phyloP scores from a whole-genome alignment of 352 stramenopile species.

The Phytophthora pseudosyringae region DNA sequence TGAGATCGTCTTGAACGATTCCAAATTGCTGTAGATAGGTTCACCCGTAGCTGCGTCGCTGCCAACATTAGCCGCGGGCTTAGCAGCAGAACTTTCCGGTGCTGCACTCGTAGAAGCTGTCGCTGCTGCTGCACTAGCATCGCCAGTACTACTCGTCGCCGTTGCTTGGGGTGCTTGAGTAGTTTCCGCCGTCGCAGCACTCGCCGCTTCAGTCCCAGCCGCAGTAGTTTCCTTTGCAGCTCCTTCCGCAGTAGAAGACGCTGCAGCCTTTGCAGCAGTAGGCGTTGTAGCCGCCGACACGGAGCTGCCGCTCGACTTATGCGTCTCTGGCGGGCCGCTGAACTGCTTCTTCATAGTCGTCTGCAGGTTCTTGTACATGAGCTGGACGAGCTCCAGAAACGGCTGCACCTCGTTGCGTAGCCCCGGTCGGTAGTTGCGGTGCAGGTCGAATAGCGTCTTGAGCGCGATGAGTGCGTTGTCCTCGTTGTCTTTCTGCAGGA shows the following conservation, averaged over 20 bases:
- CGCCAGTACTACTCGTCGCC: slow-evolving; percentile 2
- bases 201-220: slow-evolving; percentile 11
- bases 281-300: slow-evolving; percentile 27
- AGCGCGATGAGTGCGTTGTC: slow-evolving; percentile 96
- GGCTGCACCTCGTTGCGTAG: slow-evolving; percentile 92
- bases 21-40: slow-evolving; percentile 80
- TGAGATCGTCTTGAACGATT: slow-evolving; percentile 96
- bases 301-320: slow-evolving; percentile 29
- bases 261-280: slow-evolving; percentile 29
- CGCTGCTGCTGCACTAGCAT: slow-evolving; percentile 9
- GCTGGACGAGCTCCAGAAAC: slow-evolving; percentile 88
- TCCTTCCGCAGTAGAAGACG: slow-evolving; percentile 11
- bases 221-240: slow-evolving; percentile 10
- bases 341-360: slow-evolving; percentile 89
- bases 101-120: slow-evolving; percentile 8
- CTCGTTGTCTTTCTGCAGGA: slow-evolving; percentile 96
- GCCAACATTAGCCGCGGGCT: slow-evolving; percentile 2
- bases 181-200: slow-evolving; percentile 9
- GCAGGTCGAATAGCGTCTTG: slow-evolving; percentile 97
- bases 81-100: slow-evolving; percentile 19
- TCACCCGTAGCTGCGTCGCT: slow-evolving; percentile 40
- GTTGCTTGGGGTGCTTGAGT: slow-evolving; percentile 16
- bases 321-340: slow-evolving; percentile 49
- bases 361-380: slow-evolving; percentile 92
- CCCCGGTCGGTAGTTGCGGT: slow-evolving; percentile 94